phyloP scores from a whole-genome alignment of 1,284 basidiomycete species.

The Athelia sp. region DNA sequence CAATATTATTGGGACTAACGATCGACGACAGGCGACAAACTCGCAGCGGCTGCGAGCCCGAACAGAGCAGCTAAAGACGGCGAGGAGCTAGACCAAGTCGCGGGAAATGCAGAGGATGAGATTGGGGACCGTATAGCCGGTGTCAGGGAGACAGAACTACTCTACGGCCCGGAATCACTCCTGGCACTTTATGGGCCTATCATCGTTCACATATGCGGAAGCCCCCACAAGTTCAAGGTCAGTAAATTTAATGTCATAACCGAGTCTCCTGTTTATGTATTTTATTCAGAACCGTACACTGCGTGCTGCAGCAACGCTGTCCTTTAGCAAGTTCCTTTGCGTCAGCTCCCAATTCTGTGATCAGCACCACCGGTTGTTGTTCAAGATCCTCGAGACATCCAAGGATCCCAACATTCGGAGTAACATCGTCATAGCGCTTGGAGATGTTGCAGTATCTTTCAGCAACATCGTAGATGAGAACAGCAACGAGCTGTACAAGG shows the following conservation, averaged over 20 bases:
- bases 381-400: slow-evolving; percentile 91
- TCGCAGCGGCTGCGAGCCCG: slow-evolving; percentile 29
- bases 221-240: slow-evolving; percentile 85
- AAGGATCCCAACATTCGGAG: slow-evolving; percentile 86
- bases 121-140: slow-evolving; percentile 88
- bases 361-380: slow-evolving; percentile 80
- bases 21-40: slow-evolving; percentile 48
- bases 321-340: slow-evolving; percentile 96
- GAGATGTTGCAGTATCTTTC: slow-evolving; percentile 96
- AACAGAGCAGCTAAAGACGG: slow-evolving; percentile 53
- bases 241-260: background rate
- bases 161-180: slow-evolving; percentile 83
- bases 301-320: slow-evolving; percentile 82
- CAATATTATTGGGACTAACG: background rate
- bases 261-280: slow-evolving; percentile 2
- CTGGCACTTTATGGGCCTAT: slow-evolving; percentile 86
- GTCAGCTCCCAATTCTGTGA: slow-evolving; percentile 95
- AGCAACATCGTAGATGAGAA: slow-evolving; percentile 97
- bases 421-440: slow-evolving; percentile 96
- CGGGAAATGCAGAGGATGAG: slow-evolving; percentile 97
- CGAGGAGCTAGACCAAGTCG: slow-evolving; percentile 95
- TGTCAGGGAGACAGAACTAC: slow-evolving; percentile 83
- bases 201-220: slow-evolving; percentile 85
- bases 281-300: slow-evolving; percentile 76
- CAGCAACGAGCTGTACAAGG: slow-evolving; percentile 92